Evolutionary conservation across 345 rosid species (phyloP).

Genomic region (Chamaenerion angustifolium): DNA sequence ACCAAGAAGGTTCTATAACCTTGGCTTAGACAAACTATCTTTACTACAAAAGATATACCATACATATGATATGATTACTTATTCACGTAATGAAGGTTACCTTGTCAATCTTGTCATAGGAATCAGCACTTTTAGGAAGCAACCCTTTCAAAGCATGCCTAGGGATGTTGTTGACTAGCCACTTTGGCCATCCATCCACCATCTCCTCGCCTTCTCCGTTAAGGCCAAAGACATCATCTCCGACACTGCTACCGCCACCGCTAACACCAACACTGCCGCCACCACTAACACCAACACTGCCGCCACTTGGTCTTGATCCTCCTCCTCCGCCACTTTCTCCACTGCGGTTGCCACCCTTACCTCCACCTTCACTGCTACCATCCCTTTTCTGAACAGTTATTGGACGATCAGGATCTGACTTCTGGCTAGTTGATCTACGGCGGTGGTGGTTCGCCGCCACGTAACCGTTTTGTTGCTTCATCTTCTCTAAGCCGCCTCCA

Average conservation of each 20-base stretch:
- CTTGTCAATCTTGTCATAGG: constrained; percentile 50
- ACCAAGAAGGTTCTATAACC: too few species aligned
- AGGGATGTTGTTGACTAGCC: constrained; percentile 47
- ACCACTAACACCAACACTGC: too few species aligned
- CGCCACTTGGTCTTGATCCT: background rate
- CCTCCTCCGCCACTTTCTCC: constrained; percentile 8
- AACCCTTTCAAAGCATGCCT: constrained; percentile 32
- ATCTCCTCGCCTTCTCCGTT: constrained; percentile 6
- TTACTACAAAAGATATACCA: too few species aligned
- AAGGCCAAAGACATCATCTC: constrained; percentile 6
- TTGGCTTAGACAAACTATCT: too few species aligned
- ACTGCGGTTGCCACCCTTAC: background rate
- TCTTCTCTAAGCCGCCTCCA: constrained; percentile 14
- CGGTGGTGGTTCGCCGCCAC: constrained; percentile 9
- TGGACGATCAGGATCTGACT: constrained; percentile 6
- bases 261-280: too few species aligned
- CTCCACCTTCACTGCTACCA: constrained; percentile 1
- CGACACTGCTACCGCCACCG: constrained; percentile 1
- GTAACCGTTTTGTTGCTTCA: constrained; percentile 37
- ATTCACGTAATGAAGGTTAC: too few species aligned
- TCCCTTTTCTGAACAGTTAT: background rate
- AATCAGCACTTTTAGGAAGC: constrained; percentile 46
- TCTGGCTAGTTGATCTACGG: constrained; percentile 37
- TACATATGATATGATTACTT: too few species aligned
- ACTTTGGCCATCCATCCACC: constrained; percentile 53